Evolutionary conservation across 1,284 basidiomycete genomes (phyloP).

Genomic region (Butyriboletus regius): DNA sequence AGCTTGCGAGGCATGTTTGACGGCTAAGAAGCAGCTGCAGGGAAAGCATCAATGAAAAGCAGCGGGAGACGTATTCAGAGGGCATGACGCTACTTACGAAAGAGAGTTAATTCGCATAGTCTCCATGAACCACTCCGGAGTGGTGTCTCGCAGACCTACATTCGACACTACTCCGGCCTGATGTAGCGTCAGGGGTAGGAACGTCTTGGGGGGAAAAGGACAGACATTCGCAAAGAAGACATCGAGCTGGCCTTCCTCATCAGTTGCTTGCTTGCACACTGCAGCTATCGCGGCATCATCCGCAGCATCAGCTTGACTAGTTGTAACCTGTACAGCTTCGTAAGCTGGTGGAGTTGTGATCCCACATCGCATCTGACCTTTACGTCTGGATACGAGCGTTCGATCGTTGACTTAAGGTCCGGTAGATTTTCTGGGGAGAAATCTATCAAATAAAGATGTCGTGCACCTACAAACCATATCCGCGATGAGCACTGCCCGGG

Average conservation of each 20-base stretch:
- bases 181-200: constrained; percentile 4
- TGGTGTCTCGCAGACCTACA: constrained; percentile 48
- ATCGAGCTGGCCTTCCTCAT: constrained; percentile 79
- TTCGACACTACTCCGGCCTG: constrained; percentile 60
- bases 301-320: constrained; percentile 73
- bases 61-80: background rate
- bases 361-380: constrained; percentile 45
- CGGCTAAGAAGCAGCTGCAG: constrained; percentile 76
- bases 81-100: constrained; percentile 49
- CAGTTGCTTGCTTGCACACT: constrained; percentile 65
- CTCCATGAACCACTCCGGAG: constrained; percentile 64
- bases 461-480: constrained; percentile 52
- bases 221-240: constrained; percentile 90
- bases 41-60: constrained; percentile 3
- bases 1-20: constrained; percentile 77
- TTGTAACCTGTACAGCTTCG: constrained; percentile 51
- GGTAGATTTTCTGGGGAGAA: constrained; percentile 66
- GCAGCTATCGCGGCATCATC: constrained; percentile 65
- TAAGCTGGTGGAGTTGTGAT: constrained; percentile 6
- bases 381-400: constrained; percentile 66
- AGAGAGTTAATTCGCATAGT: constrained; percentile 75
- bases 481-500: constrained; percentile 2
- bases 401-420: constrained; percentile 62
- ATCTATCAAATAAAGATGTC: constrained; percentile 80
- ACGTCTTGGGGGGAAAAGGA: constrained; percentile 1